A percentile compares a stretch with the other conserved stretches of the same genome.
These are phyloP conservation scores for Lactifluus echinatus DNA, from an alignment of 768 basidiomycete species.

Conservation along the genomic window DNA sequence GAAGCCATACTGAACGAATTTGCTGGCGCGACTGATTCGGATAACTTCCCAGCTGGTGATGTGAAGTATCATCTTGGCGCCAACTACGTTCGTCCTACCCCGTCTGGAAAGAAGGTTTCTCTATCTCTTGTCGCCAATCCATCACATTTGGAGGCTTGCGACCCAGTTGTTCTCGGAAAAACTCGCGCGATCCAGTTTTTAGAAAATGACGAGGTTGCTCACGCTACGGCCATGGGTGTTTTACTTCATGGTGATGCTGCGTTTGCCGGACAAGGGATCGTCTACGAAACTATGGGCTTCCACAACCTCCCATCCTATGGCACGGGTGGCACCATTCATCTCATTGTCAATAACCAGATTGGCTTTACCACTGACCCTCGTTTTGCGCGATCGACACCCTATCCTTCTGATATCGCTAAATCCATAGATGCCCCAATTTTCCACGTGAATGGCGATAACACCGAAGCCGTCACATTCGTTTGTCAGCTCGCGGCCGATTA, in stretches of 20 bases:
- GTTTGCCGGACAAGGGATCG: slow-evolving; percentile 95
- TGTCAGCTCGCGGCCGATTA: slow-evolving; percentile 98
- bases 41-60: slow-evolving; percentile 84
- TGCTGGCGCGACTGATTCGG: slow-evolving; percentile 56
- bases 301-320: slow-evolving; percentile 92
- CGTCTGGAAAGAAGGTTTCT: slow-evolving; percentile 94
- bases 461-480: slow-evolving; percentile 97
- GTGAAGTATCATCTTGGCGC: slow-evolving; percentile 99
- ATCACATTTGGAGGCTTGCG: slow-evolving; percentile 94
- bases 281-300: slow-evolving; percentile 99
- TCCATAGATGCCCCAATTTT: slow-evolving; percentile 97
- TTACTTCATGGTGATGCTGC: slow-evolving; percentile 97
- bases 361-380: slow-evolving; percentile 99
- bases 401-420: slow-evolving; percentile 97
- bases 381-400: slow-evolving; percentile 94
- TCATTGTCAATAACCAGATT: slow-evolving; percentile 99
- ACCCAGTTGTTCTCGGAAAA: slow-evolving; percentile 98
- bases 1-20: slow-evolving; percentile 99
- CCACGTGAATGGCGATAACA: slow-evolving; percentile 99
- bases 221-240: slow-evolving; percentile 87
- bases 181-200: slow-evolving; percentile 96
- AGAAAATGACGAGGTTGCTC: slow-evolving; percentile 73
- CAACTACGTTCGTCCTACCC: slow-evolving; percentile 97
- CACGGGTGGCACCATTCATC: slow-evolving; percentile 95
- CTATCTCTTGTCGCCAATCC: slow-evolving; percentile 98